A percentile compares a stretch with the other conserved stretches of the same genome.
Evolutionary conservation across 2,329 filamentous ascomycete species (phyloP).

Genomic region (Zalaria sp.): DNA sequence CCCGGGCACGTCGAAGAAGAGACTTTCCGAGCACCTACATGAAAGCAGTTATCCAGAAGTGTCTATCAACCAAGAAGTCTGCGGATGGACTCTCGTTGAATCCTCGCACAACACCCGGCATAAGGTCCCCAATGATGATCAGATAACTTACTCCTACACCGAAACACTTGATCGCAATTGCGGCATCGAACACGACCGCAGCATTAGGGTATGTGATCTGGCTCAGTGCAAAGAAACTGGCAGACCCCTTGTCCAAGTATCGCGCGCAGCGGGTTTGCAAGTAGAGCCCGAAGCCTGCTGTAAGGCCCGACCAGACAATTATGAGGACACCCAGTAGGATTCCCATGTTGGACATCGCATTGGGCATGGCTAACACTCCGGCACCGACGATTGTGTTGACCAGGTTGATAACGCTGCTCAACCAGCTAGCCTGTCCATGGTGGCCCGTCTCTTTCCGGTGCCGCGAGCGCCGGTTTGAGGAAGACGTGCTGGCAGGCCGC

Average conservation of each 20-base stretch:
- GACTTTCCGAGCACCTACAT: conserved; percentile 43
- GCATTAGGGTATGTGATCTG: conserved; percentile 96
- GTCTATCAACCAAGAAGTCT: conserved; percentile 70
- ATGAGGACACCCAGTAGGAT: conserved; percentile 71
- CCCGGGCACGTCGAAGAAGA: too few species aligned
- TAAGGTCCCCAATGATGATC: conserved; percentile 96
- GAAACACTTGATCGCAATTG: conserved; percentile 96
- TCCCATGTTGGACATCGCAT: conserved; percentile 89
- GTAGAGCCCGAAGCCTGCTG: conserved; percentile 84
- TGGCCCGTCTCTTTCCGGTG: conserved; percentile 56
- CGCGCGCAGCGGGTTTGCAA: conserved; percentile 84
- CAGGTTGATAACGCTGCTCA: conserved; percentile 87
- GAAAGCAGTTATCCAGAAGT: conserved; percentile 97
- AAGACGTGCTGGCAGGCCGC: conserved; percentile 26
- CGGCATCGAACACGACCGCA: conserved; percentile 85
- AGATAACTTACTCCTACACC: conserved; percentile 94
- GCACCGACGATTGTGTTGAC: conserved; percentile 95
- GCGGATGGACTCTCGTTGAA: conserved; percentile 50
- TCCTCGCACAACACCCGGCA: conserved; percentile 83
- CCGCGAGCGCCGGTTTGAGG: conserved; percentile 34
- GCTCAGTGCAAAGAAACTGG: conserved; percentile 92
- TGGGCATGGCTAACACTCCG: conserved; percentile 89
- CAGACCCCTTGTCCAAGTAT: conserved; percentile 77
- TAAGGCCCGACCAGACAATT: conserved; percentile 82
- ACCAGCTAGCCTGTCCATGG: conserved; percentile 67